Percentiles rank a stretch among this genome's conserved stretches.
These are phyloP conservation scores for Gillenia trifoliata DNA, from an alignment of 306 rosid genomes.

Conservation along the genomic window DNA sequence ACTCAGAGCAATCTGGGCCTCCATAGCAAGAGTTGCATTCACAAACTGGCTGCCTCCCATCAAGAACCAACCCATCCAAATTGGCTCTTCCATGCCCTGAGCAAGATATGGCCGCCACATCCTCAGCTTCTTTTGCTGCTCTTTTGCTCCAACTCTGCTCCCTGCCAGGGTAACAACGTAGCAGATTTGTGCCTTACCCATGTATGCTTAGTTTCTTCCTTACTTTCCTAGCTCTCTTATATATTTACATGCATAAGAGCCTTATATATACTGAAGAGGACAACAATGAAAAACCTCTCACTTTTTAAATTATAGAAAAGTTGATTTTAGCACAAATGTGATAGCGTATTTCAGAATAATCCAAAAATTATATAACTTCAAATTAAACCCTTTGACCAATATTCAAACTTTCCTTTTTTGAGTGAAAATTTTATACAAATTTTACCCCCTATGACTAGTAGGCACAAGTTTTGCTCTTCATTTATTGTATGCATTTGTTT, in stretches of 20 bases:
- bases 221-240: not conserved
- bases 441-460: too few relatives aligned
- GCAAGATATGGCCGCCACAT: conserved; percentile 38
- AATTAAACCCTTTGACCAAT: too few relatives aligned
- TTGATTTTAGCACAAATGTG: too few relatives aligned
- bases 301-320: too few relatives aligned
- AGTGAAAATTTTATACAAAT: too few relatives aligned
- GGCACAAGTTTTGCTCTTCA: too few relatives aligned
- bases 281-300: too few relatives aligned
- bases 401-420: too few relatives aligned
- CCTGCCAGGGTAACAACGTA: conserved; percentile 10
- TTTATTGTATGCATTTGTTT: too few relatives aligned
- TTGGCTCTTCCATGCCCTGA: conserved; percentile 60
- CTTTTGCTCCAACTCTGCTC: conserved; percentile 31
- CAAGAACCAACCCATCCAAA: conserved; percentile 41
- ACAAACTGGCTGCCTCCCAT: conserved; percentile 33
- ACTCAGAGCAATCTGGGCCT: conserved; percentile 35
- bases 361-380: too few relatives aligned
- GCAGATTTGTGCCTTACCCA: conserved; percentile 6
- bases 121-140: conserved; percentile 46
- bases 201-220: not conserved
- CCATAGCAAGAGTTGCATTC: conserved; percentile 49
- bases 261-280: not conserved
- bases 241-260: not conserved
- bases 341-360: too few relatives aligned